Conservation (phyloP, 495 filamentous ascomycete species). For the Podospora fimiseda region DNA sequence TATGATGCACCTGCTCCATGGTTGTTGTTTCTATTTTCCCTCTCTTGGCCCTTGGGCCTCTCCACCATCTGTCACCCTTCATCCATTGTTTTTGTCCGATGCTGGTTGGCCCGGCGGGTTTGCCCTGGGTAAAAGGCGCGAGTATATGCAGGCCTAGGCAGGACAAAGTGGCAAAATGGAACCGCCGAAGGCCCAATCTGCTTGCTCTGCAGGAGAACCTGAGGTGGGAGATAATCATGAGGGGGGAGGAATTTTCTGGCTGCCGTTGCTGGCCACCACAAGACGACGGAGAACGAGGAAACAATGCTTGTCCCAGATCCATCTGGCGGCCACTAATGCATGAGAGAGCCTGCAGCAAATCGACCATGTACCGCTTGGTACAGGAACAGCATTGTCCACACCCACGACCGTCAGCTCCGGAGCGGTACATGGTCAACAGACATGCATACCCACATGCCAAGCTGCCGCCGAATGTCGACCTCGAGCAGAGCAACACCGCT, state of each 20-base stretch:
- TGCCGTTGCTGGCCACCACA: constrained; percentile 12
- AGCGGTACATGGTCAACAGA: constrained; percentile 31
- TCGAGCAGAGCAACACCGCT: constrained; percentile 26
- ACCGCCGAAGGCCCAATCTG: constrained; percentile 37
- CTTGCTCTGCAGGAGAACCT: constrained; percentile 11
- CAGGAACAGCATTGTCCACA: constrained; percentile 10
- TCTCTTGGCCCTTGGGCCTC: constrained; percentile 7
- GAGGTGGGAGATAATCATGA: neutral
- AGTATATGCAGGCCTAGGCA: constrained; percentile 39
- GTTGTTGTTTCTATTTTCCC: constrained; percentile 29
- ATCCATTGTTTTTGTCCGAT: constrained; percentile 29
- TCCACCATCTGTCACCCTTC: constrained; percentile 2
- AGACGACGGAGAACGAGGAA: constrained; percentile 12
- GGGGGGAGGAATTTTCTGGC: constrained; percentile 14
- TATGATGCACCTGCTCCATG: constrained; percentile 35
- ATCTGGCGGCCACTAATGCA: constrained; percentile 52
- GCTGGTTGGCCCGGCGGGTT: constrained; percentile 16
- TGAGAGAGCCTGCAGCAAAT: constrained; percentile 20
- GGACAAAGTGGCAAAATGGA: constrained; percentile 42
- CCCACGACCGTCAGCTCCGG: constrained; percentile 12
- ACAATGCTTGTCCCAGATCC: constrained; percentile 31
- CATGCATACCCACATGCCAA: constrained; percentile 35
- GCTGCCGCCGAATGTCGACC: constrained; percentile 17
- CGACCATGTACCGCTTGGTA: constrained; percentile 26
- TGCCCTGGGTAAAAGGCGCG: constrained; percentile 32